These are phyloP conservation scores for Aurinia saxatilis DNA, from an alignment of 345 rosid genomes.

Conservation along the genomic window DNA sequence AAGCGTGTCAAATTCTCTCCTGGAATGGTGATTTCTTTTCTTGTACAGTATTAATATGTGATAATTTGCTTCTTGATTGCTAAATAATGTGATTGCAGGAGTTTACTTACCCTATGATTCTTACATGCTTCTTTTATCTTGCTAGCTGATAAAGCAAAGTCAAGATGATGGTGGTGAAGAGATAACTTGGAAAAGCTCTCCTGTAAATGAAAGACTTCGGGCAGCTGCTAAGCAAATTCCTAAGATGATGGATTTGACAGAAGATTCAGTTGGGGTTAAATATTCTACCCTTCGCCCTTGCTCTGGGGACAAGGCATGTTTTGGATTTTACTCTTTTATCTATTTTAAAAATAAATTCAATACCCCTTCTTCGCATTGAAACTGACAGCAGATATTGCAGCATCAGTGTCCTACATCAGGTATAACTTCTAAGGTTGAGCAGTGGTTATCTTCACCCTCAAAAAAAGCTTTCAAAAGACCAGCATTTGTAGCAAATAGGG, in stretches of 20 bases:
- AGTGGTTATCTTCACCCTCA: conserved; percentile 44
- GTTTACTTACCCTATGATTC: neutral
- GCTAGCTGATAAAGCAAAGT: conserved; percentile 81
- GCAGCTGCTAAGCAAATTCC: conserved; percentile 59
- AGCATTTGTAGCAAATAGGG: conserved; percentile 27
- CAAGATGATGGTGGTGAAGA: conserved; percentile 85
- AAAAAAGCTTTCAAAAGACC: conserved; percentile 33
- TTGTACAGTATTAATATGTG: neutral
- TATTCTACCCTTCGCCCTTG: conserved; percentile 46
- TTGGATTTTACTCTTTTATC: neutral
- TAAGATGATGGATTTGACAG: conserved; percentile 40
- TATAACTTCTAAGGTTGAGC: conserved; percentile 37
- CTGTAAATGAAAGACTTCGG: conserved; percentile 72
- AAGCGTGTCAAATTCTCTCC: conserved; percentile 84
- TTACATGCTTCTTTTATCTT: neutral
- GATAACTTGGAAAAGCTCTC: conserved; percentile 93
- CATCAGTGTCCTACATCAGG: conserved; percentile 22
- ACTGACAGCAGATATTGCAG: conserved; percentile 20
- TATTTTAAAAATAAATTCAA: neutral
- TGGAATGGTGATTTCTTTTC: conserved; percentile 51
- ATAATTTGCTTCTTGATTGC: neutral
- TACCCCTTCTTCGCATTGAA: neutral
- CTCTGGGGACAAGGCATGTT: conserved; percentile 47
- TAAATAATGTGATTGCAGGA: neutral
- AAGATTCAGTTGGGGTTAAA: conserved; percentile 42